Evolutionary conservation across 2,329 filamentous ascomycete genomes (phyloP), one percentile per base, ranked within the genome.

Genomic region (Diaporthe ampelina): DNA sequence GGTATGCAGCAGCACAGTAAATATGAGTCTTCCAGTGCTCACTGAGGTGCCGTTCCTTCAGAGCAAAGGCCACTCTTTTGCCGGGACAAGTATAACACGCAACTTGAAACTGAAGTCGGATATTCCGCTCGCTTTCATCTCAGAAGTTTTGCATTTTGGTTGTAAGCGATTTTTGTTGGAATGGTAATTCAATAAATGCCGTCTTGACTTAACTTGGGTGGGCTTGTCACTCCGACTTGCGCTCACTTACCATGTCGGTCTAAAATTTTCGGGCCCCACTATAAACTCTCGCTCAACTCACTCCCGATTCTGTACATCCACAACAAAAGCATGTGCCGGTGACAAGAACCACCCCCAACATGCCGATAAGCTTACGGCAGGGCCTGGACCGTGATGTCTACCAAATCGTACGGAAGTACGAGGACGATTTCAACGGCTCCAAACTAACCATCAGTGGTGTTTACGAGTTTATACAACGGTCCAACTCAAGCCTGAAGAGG

Each of bases 401-500:
- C 81, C 93, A 94, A 80, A 89, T 97, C 50, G 89, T 97, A 50
- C 90, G 91, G 77, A 97, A 95, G 82, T 87, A 96, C 70, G 89
- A 94, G 72, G 93, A 94, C 75, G 90, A 68, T 54, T 68, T 24
- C 8, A 54, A 54, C 32, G 32, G 63, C 32, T 54, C 74, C 37
- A 74, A 72, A 82, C 84, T 94, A 9, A 91, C 90, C 1, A 86
- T 93, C 4, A 83, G 88, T 3, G 83, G 86, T 2, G 89, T 97
- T 1, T 98, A 97, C 81, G 92, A 95, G 52, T 91, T 90, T 74
- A 95, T 98, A 76, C 94, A 95, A 78, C 86, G 87, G 68, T 98
- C 95, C 19, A 98, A 98, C 81, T 97, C 95, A 0, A 95, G 93
- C 78, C 84, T 98, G 29, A 94, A 94, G 76, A 88, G 97, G 29